Evolutionary conservation across 148 eudicot genomes (phyloP), one percentile per base, ranked within the genome.

Genomic region (Nyssa sinensis): DNA sequence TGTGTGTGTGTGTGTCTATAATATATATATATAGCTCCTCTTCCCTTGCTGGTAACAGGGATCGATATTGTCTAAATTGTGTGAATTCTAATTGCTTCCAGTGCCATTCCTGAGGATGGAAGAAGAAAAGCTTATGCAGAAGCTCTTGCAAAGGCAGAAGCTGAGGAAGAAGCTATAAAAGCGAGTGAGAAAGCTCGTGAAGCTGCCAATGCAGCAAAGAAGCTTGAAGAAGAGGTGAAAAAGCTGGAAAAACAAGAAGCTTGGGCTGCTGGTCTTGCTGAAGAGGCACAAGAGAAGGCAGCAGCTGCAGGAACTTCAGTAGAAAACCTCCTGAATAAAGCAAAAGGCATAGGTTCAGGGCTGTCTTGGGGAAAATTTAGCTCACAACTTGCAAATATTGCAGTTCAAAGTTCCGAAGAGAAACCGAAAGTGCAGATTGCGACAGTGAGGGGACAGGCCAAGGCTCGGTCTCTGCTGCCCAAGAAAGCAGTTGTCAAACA

Each of bases 41-140:
- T n/a, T n/a, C n/a, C n/a, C n/a, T n/a, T n/a, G n/a, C n/a, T n/a
- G n/a, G n/a, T n/a, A n/a, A n/a, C n/a, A n/a, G n/a, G n/a, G n/a
- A n/a, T n/a, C n/a, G n/a, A n/a, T 41, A 41, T 7, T 41, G 47
- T 41, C 32, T 32, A 16, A 70, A 51, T 3, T 33, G 5, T 24
- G 44, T 24, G 28, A 32, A 32, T 17, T 1, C 28, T 7, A 30
- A 31, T 44, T 29, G 2, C 51, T 59, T 77, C 28, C 69, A 94
- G 98, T 77, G 88, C 77, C 35, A 91, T 95, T 72, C 98, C 99
- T n/a, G 97, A 88, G 92, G 99, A 95, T 66, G 88, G 88, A 53
- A 85, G 99, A 84, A 85, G 99, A 82, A 81, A 90, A 80, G 89
- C 85, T n/a, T 95, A 89, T 29, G 83, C 90, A 28, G 98, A 95